Evolutionary conservation across 176 grass and related monocot genomes (phyloP).

Genomic region (Musa itinerans): DNA sequence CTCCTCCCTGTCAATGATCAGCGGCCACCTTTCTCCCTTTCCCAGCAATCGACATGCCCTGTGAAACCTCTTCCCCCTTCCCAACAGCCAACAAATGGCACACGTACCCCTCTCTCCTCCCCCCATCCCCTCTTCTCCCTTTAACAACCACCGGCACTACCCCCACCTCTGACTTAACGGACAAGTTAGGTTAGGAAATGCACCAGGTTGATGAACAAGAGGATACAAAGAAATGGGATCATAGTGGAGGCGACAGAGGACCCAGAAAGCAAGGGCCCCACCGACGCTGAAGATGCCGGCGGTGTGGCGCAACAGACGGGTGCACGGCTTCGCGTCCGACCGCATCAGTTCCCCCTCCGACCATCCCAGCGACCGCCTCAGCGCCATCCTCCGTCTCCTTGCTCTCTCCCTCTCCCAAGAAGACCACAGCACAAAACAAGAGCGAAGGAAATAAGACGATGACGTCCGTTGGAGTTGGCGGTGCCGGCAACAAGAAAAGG

Average conservation of each 20-base stretch:
- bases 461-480: no score
- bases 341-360: constrained; percentile 91
- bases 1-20: no score
- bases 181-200: background rate
- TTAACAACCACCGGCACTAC: no score
- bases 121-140: no score
- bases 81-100: no score
- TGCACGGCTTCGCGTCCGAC: constrained; percentile 65
- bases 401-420: background rate
- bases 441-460: no score
- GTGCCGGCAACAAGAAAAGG: no score
- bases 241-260: constrained; percentile 71
- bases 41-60: no score
- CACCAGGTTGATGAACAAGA: background rate
- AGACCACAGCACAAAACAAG: no score
- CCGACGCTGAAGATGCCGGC: constrained; percentile 75
- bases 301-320: constrained; percentile 67
- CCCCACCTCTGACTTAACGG: background rate
- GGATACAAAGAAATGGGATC: constrained; percentile 18
- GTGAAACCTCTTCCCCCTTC: no score
- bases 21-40: no score
- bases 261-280: constrained; percentile 62
- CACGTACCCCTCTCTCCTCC: no score
- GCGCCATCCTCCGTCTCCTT: constrained; percentile 28
- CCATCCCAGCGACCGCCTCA: constrained; percentile 48